Base-by-base conservation (phyloP, 352 stramenopile species). In the Globisporangium cederbergense region DNA sequence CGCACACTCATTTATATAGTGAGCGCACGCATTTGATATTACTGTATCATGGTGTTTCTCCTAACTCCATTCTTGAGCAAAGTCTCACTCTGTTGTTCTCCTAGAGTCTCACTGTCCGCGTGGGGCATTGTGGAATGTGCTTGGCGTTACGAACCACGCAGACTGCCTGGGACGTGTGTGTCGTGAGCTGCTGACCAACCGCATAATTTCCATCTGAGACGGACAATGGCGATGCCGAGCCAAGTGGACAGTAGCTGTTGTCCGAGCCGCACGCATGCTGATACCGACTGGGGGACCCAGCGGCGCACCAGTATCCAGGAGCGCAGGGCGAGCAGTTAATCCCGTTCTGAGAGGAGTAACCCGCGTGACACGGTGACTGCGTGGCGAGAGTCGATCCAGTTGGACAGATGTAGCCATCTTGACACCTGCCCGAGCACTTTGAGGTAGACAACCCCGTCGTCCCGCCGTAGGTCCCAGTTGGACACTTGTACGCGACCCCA, bases 111-210 rank as follows among this genome's bases (percentile, higher is more conserved):
- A 81, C 57, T 1, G 83, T 90, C 62, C 72, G 64, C 45, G 77
- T 78, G 18, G 80, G 78, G 51, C 83, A 91, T 47, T 91, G 79
- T 9, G 77, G 73, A 1, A 89, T 20, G 20, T 91, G 79, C 32
- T 66, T 58, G 0, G 72, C 78, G 22, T 76, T 81, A 47, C 77
- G 77, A 10, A 75, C 13, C 3, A 60, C 25, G 32, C 83, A 93
- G 2, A 74, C 55, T 14, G 64, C 59, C 61, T 89, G 73, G 0
- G 70, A 64, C 0, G 73, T 74, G 68, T 89, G 79, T 28, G 74
- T 85, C 30, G 57, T 72, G 13, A 58, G 7, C 11, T 68, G 66
- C 42, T 86, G 79, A 1, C 73, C 75, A 0, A 62, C 73, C 25
- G 74, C 78, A 45, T 75, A 91, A 43, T 76, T 82, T 8, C 79